Base-by-base conservation (phyloP, 139 green algal genomes). In the Tetraselmis chui region DNA sequence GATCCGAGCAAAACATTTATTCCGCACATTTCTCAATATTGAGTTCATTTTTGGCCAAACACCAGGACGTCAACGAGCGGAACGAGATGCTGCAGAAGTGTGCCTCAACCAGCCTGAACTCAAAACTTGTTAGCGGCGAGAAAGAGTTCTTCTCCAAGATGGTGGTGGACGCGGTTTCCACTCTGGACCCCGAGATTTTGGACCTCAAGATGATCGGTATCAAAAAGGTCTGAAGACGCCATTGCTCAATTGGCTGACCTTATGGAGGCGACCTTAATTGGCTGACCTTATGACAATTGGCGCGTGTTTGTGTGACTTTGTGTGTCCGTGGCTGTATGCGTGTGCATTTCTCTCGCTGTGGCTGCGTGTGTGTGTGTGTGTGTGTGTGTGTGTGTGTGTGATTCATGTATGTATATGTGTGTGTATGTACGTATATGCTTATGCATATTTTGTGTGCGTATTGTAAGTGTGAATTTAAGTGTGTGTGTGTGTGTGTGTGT, bases 81-180 rank as follows among this genome's bases (percentile, higher is more conserved):
- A 85, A 85, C 23, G 85, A 93, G 31, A 83, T 99, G 85, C 91
- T 99, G 79, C 82, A 92, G 75, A 98, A 98, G 87, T 99, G 97
- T 86, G 96, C 97, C 22, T 91, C 90, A 82, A 99, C 96, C 28
- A 95, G 91, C 26, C 85, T 99, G 32, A 99, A 98, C 89, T 97
- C 91, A 81, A 99, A 99, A 87, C 93, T 99, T 83, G 94, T 97
- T 27, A 91, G 85, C 79, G 95, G 95, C 11, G 97, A 99, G 90
- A 96, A 96, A 85, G 95, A 98, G 74, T 99, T 99, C 86, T 99
- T 99, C 84, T 93, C 92, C 1, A 83, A 95, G 31, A 98, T 99
- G 93, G 92, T 98, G 32, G 97, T 99, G 75, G 93, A 98, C 76
- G 96, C 96, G 5, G 97, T 99, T 59, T 86, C 81, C 23, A 86